Evolutionary conservation across 1,139 yeast species (phyloP).

Genomic region (Geotrichum reessii): DNA sequence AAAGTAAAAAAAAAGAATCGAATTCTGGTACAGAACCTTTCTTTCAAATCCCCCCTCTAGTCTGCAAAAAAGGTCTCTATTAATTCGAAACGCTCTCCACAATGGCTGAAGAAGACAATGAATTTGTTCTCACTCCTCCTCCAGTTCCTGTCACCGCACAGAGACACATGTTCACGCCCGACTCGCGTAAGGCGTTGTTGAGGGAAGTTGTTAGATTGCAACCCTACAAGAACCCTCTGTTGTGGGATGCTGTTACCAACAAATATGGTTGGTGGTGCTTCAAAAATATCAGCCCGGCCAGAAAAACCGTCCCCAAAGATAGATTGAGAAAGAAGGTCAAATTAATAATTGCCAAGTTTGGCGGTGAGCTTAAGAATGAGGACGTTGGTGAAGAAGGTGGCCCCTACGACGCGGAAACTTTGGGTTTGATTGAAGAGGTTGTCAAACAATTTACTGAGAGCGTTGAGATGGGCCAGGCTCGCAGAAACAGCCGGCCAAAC

Average conservation of each 20-base stretch:
- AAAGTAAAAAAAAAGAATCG: neutral
- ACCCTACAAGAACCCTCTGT: conserved; percentile 15
- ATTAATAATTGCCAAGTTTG: conserved; percentile 11
- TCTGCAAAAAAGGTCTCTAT: neutral
- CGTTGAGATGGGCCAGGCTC: conserved; percentile 3
- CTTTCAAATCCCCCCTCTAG: neutral
- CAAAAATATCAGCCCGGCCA: conserved; percentile 13
- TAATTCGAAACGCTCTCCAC: neutral
- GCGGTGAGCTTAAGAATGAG: neutral
- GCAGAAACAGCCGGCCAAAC: neutral
- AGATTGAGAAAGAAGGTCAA: conserved; percentile 19
- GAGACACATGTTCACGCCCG: conserved; percentile 17
- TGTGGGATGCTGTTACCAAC: conserved; percentile 20
- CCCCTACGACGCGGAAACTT: conserved; percentile 15
- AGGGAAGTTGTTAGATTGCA: conserved; percentile 14
- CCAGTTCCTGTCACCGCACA: conserved; percentile 18
- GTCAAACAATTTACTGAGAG: conserved; percentile 16
- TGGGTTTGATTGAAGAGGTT: conserved; percentile 13
- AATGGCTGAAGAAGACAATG: neutral
- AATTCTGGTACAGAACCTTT: neutral
- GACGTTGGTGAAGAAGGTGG: conserved; percentile 5
- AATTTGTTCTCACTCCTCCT: conserved; percentile 11
- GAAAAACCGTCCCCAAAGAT: conserved; percentile 18
- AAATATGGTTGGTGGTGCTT: conserved; percentile 20
- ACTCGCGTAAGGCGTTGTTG: conserved; percentile 15